Percentiles rank a stretch among this genome's conserved stretches.
phyloP scores from a whole-genome alignment of 148 eudicot species.

The Mesembryanthemum crystallinum region DNA sequence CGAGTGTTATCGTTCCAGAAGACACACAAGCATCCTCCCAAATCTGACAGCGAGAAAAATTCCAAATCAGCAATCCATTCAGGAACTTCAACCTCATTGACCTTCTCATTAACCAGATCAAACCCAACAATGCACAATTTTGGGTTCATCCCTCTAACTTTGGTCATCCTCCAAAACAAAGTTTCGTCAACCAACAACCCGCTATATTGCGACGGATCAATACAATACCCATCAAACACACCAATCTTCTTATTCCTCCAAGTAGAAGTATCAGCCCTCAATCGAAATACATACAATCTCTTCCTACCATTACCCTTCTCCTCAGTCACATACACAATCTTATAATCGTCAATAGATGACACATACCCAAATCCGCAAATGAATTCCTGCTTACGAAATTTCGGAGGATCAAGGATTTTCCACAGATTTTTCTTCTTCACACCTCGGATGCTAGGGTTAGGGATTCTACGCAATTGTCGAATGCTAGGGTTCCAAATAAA shows the following conservation, averaged over 20 bases:
- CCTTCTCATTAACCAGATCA: constrained; percentile 14
- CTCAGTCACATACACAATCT: constrained; percentile 15
- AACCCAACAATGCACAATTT: constrained; percentile 22
- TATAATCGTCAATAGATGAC: constrained; percentile 20
- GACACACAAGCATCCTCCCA: constrained; percentile 26
- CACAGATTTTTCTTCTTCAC: constrained; percentile 11
- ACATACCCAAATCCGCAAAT: constrained; percentile 31
- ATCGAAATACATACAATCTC: constrained; percentile 15
- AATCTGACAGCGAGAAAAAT: constrained; percentile 8
- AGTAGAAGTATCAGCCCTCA: neutral
- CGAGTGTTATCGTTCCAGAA: constrained; percentile 17
- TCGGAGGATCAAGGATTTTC: neutral
- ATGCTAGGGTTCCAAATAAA: constrained; percentile 25
- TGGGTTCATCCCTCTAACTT: constrained; percentile 2
- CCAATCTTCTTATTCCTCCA: constrained; percentile 22
- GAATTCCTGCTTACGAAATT: constrained; percentile 4
- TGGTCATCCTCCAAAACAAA: constrained; percentile 22
- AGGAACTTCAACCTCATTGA: constrained; percentile 14
- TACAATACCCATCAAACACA: constrained; percentile 8
- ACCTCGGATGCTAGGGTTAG: neutral
- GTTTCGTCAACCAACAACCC: constrained; percentile 21
- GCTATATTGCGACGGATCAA: neutral
- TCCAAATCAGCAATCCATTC: constrained; percentile 16
- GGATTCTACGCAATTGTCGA: constrained; percentile 3
- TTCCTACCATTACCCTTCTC: constrained; percentile 9